Evolutionary conservation across 2,329 filamentous ascomycete species (phyloP).

Genomic region (Xylaria sp.): DNA sequence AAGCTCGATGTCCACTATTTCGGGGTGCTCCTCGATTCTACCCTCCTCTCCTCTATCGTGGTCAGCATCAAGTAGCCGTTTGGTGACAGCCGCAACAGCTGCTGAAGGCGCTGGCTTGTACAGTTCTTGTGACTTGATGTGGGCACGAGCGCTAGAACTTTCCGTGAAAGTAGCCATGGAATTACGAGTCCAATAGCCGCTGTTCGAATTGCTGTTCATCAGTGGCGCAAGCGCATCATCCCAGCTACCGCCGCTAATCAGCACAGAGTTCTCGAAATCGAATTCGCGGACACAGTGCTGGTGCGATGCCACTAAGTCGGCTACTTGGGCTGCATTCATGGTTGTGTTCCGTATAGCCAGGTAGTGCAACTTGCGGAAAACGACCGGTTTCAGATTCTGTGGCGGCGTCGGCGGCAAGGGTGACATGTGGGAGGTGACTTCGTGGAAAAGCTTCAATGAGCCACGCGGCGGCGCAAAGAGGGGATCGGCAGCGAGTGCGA

Average conservation of each 20-base stretch:
- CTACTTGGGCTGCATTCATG: constrained; percentile 67
- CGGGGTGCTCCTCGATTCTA: constrained; percentile 30
- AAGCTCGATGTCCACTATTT: constrained; percentile 30
- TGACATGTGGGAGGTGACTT: constrained; percentile 60
- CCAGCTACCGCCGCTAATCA: constrained; percentile 67
- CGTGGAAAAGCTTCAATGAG: constrained; percentile 56
- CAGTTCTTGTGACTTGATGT: constrained; percentile 1
- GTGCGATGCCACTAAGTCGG: constrained; percentile 62
- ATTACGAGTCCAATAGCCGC: constrained; percentile 40
- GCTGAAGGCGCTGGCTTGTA: constrained; percentile 44
- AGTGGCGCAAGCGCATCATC: constrained; percentile 75
- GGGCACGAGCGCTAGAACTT: constrained; percentile 24
- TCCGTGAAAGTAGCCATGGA: constrained; percentile 35
- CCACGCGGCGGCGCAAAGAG: constrained; percentile 55
- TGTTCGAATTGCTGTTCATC: constrained; percentile 43
- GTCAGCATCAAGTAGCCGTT: constrained; percentile 41
- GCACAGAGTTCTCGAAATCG: constrained; percentile 69
- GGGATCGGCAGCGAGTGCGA: constrained; percentile 65
- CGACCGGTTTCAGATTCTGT: constrained; percentile 45
- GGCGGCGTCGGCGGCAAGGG: constrained; percentile 50
- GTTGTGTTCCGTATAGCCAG: constrained; percentile 68
- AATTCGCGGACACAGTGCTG: constrained; percentile 66
- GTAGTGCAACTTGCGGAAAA: constrained; percentile 61
- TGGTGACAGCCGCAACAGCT: constrained; percentile 49
- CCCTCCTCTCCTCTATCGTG: constrained; percentile 35